Evolutionary conservation across 2,329 filamentous ascomycete species (phyloP).

Genomic region (Microthyrium microscopicum): DNA sequence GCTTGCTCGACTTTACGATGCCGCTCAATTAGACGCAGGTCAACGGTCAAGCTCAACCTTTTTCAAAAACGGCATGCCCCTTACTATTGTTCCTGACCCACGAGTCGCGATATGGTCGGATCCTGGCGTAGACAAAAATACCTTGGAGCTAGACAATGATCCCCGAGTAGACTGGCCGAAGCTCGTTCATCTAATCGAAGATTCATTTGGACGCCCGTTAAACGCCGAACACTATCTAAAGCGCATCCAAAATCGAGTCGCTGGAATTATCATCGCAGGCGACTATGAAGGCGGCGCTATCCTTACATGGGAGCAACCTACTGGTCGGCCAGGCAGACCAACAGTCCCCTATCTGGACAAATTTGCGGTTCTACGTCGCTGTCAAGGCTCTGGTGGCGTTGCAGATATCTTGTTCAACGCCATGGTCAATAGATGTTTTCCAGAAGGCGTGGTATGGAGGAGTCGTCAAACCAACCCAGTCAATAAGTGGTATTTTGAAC

Average conservation of each 20-base stretch:
- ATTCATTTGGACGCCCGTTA: conserved; percentile 76
- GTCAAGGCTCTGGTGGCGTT: conserved; percentile 80
- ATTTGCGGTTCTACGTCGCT: conserved; percentile 78
- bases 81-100: conserved; percentile 67
- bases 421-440: conserved; percentile 83
- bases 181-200: conserved; percentile 74
- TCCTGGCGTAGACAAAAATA: conserved; percentile 39
- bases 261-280: conserved; percentile 84
- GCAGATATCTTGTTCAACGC: conserved; percentile 93
- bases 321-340: conserved; percentile 30
- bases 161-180: conserved; percentile 67
- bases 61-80: conserved; percentile 77
- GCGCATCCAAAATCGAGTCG: conserved; percentile 65
- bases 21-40: conserved; percentile 9
- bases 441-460: conserved; percentile 78
- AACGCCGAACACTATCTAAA: conserved; percentile 69
- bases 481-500: conserved; percentile 98
- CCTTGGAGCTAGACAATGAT: conserved; percentile 54
- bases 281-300: conserved; percentile 94
- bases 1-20: conserved; percentile 40
- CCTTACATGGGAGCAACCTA: conserved; percentile 79
- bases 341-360: conserved; percentile 92
- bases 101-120: conserved; percentile 49
- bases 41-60: conserved; percentile 68
- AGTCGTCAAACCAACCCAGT: conserved; percentile 84